Conservation (phyloP, 1,139 yeast genomes). For the Hyphopichia wangnamkhiaoensis region DNA sequence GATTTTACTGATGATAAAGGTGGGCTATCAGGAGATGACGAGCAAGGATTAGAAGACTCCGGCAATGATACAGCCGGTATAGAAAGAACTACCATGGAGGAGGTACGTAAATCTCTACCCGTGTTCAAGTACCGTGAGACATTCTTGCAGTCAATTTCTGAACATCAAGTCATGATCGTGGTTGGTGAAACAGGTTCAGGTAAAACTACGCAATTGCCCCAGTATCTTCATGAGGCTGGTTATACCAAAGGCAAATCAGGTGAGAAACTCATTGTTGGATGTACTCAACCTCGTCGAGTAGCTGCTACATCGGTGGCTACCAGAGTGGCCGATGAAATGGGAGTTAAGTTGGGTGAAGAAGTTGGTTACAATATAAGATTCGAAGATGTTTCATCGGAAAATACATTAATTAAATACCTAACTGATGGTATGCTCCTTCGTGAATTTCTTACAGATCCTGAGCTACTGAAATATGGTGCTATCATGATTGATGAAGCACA, state of each 20-base stretch:
- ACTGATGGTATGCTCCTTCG: slow-evolving; percentile 94
- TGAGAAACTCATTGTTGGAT: slow-evolving; percentile 58
- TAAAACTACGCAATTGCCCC: slow-evolving; percentile 94
- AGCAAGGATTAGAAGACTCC: too few species aligned
- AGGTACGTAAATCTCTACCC: slow-evolving; percentile 68
- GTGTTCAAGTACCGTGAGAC: slow-evolving; percentile 66
- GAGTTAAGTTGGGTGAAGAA: slow-evolving; percentile 65
- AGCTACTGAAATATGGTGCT: slow-evolving; percentile 66
- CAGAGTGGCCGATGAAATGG: slow-evolving; percentile 88
- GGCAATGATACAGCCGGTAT: too few species aligned
- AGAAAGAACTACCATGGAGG: slow-evolving; percentile 40
- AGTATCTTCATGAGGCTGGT: slow-evolving; percentile 82
- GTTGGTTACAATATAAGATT: slow-evolving; percentile 91
- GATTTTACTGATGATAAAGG: slow-evolving; percentile 58
- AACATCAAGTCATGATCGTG: slow-evolving; percentile 76
- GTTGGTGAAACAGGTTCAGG: slow-evolving; percentile 99
- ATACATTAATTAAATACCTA: slow-evolving; percentile 77
- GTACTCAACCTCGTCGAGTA: slow-evolving; percentile 95
- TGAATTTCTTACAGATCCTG: slow-evolving; percentile 80
- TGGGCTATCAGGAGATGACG: slow-evolving; percentile 27
- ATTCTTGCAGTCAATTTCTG: slow-evolving; percentile 60
- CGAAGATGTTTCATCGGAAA: slow-evolving; percentile 67
- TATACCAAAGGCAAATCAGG: slow-evolving; percentile 48
- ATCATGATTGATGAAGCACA: slow-evolving; percentile 97
- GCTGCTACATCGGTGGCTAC: slow-evolving; percentile 95